Base-by-base conservation (phyloP, 2,329 filamentous ascomycete species). In the Talaromyces rugulosus region DNA sequence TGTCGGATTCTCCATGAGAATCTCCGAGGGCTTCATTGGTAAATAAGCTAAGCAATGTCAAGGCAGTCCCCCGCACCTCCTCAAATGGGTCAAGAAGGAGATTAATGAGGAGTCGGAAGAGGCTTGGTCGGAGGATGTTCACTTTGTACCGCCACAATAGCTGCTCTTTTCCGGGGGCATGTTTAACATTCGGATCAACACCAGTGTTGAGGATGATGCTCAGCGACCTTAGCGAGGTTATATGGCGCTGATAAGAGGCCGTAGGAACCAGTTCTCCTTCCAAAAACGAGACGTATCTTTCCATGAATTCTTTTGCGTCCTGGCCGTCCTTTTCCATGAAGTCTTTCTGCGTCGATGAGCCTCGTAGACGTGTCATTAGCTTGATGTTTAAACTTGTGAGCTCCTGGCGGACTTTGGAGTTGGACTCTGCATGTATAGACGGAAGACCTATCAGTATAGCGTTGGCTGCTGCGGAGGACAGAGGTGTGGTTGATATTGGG, bases 41-140 rank as follows among this genome's bases (percentile, higher is more conserved):
- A 50, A 76, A 78, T 28, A 75, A 42, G 23, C 71, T 72, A 36
- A 87, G 69, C 5, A 84, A 73, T 14, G 73, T 71, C 14, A 82
- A 74, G 7, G 85, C 77, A 1, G 75, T 77, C 54, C 78, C 86
- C 66, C 94, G 84, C 4, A 98, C 90, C 74, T 99, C 95, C 62
- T 98, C 95, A 70, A 96, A 99, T 0, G 94, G 91, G 69, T 99
- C 91, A 71, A 96, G 81, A 7, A 96, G 77, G 27, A 96, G 83
- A 72, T 96, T 92, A 14, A 93, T 78, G 6, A 98, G 78, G 4
- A 87, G 80, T 55, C 89, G 69, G 44, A 77, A 71, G 47, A 79
- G 66, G 33, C 62, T 70, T 2, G 71, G 63, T 7, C 69, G 65
- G 18, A 83, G 75, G 4, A 86, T 72, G 2, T 77, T 71, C 12